These are phyloP conservation scores for Pelargonium cotyledonis DNA, from an alignment of 441 rosid species.

Conservation along the genomic window DNA sequence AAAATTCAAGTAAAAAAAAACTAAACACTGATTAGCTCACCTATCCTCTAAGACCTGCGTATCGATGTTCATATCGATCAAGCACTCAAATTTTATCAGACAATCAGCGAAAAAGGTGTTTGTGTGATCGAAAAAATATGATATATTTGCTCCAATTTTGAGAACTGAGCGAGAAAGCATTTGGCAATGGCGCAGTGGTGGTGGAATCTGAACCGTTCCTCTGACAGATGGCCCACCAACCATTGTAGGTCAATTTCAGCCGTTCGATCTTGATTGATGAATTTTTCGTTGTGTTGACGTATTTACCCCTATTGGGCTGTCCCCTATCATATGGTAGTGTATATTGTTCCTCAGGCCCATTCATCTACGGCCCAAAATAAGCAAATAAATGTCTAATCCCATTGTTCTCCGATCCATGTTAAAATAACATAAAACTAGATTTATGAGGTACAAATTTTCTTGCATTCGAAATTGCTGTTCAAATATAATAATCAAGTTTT, in stretches of 20 bases:
- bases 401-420: no score
- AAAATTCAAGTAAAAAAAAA: not conserved
- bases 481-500: no score
- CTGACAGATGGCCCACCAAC: not conserved
- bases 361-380: no score
- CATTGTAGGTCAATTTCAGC: not conserved
- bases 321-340: no score
- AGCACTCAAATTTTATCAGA: not conserved
- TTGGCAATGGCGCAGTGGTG: not conserved
- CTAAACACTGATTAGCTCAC: constrained; percentile 14
- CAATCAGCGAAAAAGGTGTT: not conserved
- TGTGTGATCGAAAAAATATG: not conserved
- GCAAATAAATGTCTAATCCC: no score
- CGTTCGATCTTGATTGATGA: not conserved
- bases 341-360: no score
- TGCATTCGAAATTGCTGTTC: no score
- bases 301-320: not conserved
- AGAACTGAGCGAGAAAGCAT: not conserved
- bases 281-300: not conserved
- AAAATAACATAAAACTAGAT: no score
- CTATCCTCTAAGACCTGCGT: constrained; percentile 26
- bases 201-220: not conserved
- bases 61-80: constrained; percentile 28
- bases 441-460: no score
- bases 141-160: not conserved